Conservation (phyloP, 1,284 basidiomycete species). For the Tausonia pullulans region DNA sequence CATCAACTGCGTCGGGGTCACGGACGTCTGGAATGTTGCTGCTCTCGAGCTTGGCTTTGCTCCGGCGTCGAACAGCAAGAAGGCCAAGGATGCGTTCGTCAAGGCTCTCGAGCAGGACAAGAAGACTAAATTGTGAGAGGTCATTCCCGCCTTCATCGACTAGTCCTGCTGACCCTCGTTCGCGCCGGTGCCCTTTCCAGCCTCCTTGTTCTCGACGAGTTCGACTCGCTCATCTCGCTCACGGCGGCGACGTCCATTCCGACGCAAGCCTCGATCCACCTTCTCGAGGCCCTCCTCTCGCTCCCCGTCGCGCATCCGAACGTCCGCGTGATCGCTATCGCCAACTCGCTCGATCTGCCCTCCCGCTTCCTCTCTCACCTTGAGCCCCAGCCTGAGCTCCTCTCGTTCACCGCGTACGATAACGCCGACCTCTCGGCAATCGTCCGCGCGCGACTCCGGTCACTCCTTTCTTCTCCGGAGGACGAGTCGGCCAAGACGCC, state of each 20-base stretch:
- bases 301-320: conserved; percentile 25
- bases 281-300: conserved; percentile 31
- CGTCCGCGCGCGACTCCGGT: conserved; percentile 27
- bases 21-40: conserved; percentile 8
- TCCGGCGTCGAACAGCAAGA: neutral
- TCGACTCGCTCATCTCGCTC: conserved; percentile 33
- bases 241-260: conserved; percentile 17
- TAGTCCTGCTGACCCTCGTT: neutral
- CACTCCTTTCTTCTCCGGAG: conserved; percentile 17
- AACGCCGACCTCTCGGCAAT: conserved; percentile 33
- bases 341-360: conserved; percentile 36
- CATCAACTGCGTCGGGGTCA: conserved; percentile 34
- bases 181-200: conserved; percentile 14
- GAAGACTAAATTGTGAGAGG: conserved; percentile 4
- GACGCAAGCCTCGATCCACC: conserved; percentile 23
- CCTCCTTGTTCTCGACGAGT: conserved; percentile 35
- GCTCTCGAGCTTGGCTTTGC: neutral
- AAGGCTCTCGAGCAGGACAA: neutral
- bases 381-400: conserved; percentile 27
- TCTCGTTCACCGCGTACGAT: conserved; percentile 22
- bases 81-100: neutral
- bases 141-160: neutral
- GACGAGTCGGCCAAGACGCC: conserved; percentile 19
- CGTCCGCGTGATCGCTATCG: conserved; percentile 34
- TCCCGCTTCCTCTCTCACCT: conserved; percentile 31